Evolutionary conservation across 179 eudicot genomes (phyloP).

Genomic region (Drosera spatulata): DNA sequence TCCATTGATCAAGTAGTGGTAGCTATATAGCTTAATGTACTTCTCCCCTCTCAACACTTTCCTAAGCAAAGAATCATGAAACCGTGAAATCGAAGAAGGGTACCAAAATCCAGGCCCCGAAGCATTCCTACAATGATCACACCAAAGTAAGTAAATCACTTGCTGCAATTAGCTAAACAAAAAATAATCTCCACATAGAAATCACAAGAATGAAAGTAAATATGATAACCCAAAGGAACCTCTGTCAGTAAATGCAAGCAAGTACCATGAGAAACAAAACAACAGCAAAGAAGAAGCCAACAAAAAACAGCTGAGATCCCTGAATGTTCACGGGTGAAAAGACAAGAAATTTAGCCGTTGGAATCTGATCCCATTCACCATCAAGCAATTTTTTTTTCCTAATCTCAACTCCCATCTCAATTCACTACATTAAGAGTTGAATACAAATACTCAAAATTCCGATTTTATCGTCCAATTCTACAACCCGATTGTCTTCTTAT

Average conservation of each 20-base stretch:
- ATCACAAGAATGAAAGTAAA: not conserved
- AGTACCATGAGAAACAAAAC: constrained; percentile 1
- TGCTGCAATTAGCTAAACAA: not conserved
- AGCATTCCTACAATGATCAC: constrained; percentile 34
- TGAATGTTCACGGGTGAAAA: constrained; percentile 12
- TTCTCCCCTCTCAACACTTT: constrained; percentile 66
- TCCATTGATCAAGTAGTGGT: constrained; percentile 98
- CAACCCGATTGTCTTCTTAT: too few species aligned
- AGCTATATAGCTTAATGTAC: constrained; percentile 86
- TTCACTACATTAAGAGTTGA: too few species aligned
- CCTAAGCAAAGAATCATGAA: constrained; percentile 76
- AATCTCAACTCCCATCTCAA: not conserved
- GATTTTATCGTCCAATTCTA: too few species aligned
- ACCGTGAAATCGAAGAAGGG: constrained; percentile 35
- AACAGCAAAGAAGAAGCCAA: constrained; percentile 7
- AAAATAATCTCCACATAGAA: not conserved
- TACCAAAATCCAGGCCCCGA: constrained; percentile 30
- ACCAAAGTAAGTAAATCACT: not conserved
- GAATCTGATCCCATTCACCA: constrained; percentile 1
- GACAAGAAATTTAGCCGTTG: constrained; percentile 36
- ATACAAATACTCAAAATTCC: too few species aligned
- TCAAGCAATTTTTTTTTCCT: not conserved
- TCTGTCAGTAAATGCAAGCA: constrained; percentile 3
- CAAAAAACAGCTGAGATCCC: not conserved
- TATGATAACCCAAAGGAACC: not conserved